A percentile compares a stretch with the other conserved stretches of the same genome.
These are phyloP conservation scores for Pythium oligandrum DNA, from an alignment of 352 stramenopile genomes.

Conservation along the genomic window DNA sequence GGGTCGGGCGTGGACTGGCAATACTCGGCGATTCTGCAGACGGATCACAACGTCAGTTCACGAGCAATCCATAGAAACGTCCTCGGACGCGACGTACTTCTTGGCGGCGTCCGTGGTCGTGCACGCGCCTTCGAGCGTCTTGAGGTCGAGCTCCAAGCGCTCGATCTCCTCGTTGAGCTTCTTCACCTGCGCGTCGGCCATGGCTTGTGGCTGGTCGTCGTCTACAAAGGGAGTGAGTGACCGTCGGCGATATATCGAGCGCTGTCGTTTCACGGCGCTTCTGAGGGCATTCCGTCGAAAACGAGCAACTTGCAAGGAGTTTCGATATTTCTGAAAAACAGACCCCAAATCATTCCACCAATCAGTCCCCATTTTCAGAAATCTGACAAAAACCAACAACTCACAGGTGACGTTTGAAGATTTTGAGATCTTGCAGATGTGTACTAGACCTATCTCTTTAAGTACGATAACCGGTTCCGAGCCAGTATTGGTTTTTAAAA, in stretches of 20 bases:
- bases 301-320: too few species aligned
- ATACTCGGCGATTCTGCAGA: slow-evolving; percentile 58
- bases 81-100: slow-evolving; percentile 35
- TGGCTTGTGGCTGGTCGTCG: neutral
- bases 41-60: neutral
- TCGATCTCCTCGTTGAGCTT: slow-evolving; percentile 79
- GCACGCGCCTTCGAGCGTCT: slow-evolving; percentile 71
- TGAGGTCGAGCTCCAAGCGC: slow-evolving; percentile 71
- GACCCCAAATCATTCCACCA: too few species aligned
- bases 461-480: too few species aligned
- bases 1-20: slow-evolving; percentile 67
- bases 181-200: slow-evolving; percentile 58
- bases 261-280: neutral
- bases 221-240: too few species aligned
- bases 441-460: too few species aligned
- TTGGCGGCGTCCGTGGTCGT: slow-evolving; percentile 77
- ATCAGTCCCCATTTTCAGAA: too few species aligned
- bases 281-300: too few species aligned
- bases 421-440: neutral
- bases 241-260: neutral
- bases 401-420: neutral
- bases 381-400: too few species aligned
- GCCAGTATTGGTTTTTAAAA: too few species aligned
- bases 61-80: neutral
- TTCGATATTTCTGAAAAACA: too few species aligned